Evolutionary conservation across 805 yeast species (phyloP).

Genomic region (Kodamaea jinghongensis): DNA sequence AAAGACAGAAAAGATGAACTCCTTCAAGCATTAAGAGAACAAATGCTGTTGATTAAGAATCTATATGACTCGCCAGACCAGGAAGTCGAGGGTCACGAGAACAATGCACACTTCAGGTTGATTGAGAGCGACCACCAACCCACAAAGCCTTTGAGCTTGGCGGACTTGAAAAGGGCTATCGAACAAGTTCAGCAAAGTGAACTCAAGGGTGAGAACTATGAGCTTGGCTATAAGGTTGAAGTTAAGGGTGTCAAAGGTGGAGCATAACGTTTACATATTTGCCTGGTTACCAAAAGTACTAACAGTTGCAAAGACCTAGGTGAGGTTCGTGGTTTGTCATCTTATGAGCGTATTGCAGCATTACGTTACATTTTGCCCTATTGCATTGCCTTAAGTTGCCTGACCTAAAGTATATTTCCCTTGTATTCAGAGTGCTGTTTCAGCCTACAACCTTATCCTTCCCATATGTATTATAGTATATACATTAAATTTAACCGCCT

Average conservation of each 20-base stretch:
- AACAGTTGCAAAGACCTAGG: no score
- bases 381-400: no score
- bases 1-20: constrained; percentile 27
- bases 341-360: no score
- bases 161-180: constrained; percentile 10
- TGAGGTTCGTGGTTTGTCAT: no score
- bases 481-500: no score
- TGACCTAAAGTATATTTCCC: no score
- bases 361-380: no score
- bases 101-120: constrained; percentile 29
- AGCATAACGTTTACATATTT: no score
- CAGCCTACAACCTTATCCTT: no score
- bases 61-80: constrained; percentile 30
- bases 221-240: constrained; percentile 1
- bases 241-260: not conserved
- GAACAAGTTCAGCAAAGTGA: constrained; percentile 7
- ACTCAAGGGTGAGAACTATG: constrained; percentile 12
- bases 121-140: constrained; percentile 32
- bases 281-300: no score
- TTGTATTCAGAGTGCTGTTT: no score
- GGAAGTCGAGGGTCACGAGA: constrained; percentile 10
- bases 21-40: constrained; percentile 40
- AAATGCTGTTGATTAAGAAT: constrained; percentile 48
- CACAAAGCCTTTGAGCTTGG: constrained; percentile 22
- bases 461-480: no score